Evolutionary conservation across 768 basidiomycete genomes (phyloP), one percentile per base, ranked within the genome.

Genomic region (Collybiopsis confluens): DNA sequence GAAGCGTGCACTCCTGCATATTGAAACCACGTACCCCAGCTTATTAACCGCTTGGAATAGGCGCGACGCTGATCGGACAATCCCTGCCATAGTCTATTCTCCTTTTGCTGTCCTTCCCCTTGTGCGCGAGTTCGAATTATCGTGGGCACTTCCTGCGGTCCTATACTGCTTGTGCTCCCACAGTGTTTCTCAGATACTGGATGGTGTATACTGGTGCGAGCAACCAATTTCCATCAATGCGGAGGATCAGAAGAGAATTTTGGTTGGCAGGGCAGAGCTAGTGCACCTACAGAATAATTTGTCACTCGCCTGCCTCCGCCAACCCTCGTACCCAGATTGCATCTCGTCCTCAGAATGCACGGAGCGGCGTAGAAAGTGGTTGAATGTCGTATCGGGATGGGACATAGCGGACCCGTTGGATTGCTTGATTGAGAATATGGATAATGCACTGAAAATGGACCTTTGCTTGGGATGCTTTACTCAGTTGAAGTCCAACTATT

Each of bases 81-180:
- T 73, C 51, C 69, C 71, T 4, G 63, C 69, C 16, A 61, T 69
- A 53, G 69, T 70, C 45, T 70, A 71, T 54, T 70, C 71, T 11
- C 73, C 73, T 3, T 75, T 75, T 55, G 70, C 66, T 37, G 68
- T 69, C 11, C 62, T 73, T 41, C 59, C 61, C 10, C 50, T 73
- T 20, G 68, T 69, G 2, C 60, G 67, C 7, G 67, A 71, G 56
- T 67, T 73, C 38, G 65, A 68, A 26, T 56, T 74, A 30, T 61
- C 56, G 11, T 72, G 69, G 68, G 55, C 72, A 16, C 57, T 74
- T 11, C 73, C 73, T 6, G 54, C 65, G 15, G 67, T 70, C 45
- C 60, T 70, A 30, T 72, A 73, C 58, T 72, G 71, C 58, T 64
- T 72, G 26, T 65, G 65, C 59, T 71, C 64, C 55, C 68, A 70